Evolutionary conservation across 139 green algal genomes (phyloP).

Genomic region (Tetratostichococcus sp.): DNA sequence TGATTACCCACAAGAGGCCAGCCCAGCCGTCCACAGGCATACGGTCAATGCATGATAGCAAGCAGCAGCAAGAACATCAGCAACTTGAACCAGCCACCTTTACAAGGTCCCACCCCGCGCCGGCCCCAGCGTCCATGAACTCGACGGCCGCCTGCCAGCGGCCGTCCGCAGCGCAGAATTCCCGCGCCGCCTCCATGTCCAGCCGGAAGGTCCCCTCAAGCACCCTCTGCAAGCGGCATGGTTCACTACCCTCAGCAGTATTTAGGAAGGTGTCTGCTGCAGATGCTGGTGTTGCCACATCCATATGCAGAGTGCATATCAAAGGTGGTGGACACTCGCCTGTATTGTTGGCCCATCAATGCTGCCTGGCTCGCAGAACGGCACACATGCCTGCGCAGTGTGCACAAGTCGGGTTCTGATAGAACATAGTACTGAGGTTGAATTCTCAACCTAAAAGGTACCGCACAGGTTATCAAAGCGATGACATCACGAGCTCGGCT

Average conservation of each 20-base stretch:
- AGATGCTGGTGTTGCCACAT: too few relatives aligned
- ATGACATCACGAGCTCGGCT: too few relatives aligned
- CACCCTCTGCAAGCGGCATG: conserved; percentile 17
- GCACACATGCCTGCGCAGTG: conserved; percentile 46
- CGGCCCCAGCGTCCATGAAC: conserved; percentile 37
- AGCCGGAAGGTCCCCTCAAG: conserved; percentile 48
- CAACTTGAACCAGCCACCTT: background rate
- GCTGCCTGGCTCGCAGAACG: conserved; percentile 42
- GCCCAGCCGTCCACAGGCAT: too few relatives aligned
- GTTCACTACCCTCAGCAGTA: too few relatives aligned
- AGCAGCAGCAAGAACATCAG: background rate
- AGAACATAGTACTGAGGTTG: too few relatives aligned
- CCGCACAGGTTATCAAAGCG: too few relatives aligned
- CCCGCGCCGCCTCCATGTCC: conserved; percentile 36
- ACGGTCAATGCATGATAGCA: too few relatives aligned
- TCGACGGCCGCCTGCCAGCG: conserved; percentile 39
- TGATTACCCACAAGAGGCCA: too few relatives aligned
- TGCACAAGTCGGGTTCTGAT: too few relatives aligned
- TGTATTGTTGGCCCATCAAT: conserved; percentile 45
- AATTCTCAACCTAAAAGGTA: too few relatives aligned
- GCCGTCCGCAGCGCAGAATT: conserved; percentile 59
- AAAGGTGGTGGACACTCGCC: background rate
- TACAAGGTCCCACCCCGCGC: conserved; percentile 44
- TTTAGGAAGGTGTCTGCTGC: too few relatives aligned
- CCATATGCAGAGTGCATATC: too few relatives aligned